Conservation (phyloP, 2,329 filamentous ascomycete species). For the Macrophomina tecta region DNA sequence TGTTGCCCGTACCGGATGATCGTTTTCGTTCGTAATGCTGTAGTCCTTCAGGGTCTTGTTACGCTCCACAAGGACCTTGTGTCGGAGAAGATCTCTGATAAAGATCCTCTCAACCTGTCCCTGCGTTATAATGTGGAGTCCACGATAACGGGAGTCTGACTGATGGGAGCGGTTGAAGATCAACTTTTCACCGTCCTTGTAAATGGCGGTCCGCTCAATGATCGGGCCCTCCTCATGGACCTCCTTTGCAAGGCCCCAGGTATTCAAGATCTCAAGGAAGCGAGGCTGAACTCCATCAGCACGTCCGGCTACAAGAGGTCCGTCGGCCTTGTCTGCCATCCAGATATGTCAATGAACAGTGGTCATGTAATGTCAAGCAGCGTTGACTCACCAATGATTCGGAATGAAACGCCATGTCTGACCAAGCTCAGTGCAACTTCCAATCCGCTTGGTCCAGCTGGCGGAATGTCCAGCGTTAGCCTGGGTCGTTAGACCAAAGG, state of each 20-base stretch:
- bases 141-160: conserved; percentile 45
- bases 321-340: conserved; percentile 36
- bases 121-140: conserved; percentile 46
- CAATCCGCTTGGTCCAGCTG: conserved; percentile 42
- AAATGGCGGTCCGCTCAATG: conserved; percentile 40
- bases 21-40: background rate
- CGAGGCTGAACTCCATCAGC: conserved; percentile 38
- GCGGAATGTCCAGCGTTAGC: background rate
- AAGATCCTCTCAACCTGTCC: conserved; percentile 47
- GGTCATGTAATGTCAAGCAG: background rate
- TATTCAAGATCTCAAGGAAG: conserved; percentile 29
- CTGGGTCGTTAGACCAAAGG: conserved; percentile 20
- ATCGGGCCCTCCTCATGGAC: conserved; percentile 43
- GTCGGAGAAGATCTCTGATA: conserved; percentile 44
- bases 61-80: conserved; percentile 42
- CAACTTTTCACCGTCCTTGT: conserved; percentile 40
- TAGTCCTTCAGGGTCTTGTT: conserved; percentile 34
- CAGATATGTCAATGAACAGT: too few species aligned
- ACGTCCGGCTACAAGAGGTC: conserved; percentile 37
- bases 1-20: background rate
- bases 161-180: conserved; percentile 37
- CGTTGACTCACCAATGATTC: conserved; percentile 39
- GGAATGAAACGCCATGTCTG: conserved; percentile 42
- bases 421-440: conserved; percentile 40
- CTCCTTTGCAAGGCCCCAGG: conserved; percentile 37